phyloP scores from a whole-genome alignment of 768 basidiomycete genomes.

The Phylloporus arenicola region DNA sequence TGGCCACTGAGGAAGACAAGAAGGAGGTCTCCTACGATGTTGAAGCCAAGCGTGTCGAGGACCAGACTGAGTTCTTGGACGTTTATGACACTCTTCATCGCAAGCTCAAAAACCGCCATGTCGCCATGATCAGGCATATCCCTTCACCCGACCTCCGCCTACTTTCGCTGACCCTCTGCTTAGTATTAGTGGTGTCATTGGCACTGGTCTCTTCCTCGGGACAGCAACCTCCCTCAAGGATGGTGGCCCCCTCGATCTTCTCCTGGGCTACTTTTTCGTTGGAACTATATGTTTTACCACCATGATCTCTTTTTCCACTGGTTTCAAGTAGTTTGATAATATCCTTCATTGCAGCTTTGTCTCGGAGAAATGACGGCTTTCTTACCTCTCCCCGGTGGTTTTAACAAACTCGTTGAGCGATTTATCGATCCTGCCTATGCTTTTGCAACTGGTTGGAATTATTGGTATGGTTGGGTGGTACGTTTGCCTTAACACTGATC shows the following conservation, averaged over 20 bases:
- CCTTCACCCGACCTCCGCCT: no score
- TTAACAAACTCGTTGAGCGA: slow-evolving; percentile 43
- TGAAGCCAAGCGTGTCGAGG: slow-evolving; percentile 11
- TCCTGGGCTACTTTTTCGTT: slow-evolving; percentile 37
- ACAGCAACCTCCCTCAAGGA: no score
- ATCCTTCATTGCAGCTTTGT: slow-evolving; percentile 19
- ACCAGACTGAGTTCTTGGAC: neutral
- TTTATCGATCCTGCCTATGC: slow-evolving; percentile 43
- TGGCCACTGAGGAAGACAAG: slow-evolving; percentile 9
- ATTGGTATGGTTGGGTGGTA: slow-evolving; percentile 38
- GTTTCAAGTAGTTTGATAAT: neutral
- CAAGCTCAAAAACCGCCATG: slow-evolving; percentile 31
- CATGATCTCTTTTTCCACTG: slow-evolving; percentile 26
- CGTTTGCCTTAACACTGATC: neutral
- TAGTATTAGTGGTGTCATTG: slow-evolving; percentile 37
- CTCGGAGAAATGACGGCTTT: slow-evolving; percentile 44
- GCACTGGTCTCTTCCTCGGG: slow-evolving; percentile 36
- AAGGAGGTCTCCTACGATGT: slow-evolving; percentile 6
- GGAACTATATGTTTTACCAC: slow-evolving; percentile 35
- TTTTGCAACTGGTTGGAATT: slow-evolving; percentile 41
- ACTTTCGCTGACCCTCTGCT: neutral
- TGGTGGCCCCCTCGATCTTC: no score
- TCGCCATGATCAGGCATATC: slow-evolving; percentile 33
- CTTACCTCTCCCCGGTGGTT: slow-evolving; percentile 43
- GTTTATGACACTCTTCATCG: slow-evolving; percentile 18